Evolutionary conservation across 2,329 filamentous ascomycete genomes (phyloP).

Genomic region (Trichoderma sp.): DNA sequence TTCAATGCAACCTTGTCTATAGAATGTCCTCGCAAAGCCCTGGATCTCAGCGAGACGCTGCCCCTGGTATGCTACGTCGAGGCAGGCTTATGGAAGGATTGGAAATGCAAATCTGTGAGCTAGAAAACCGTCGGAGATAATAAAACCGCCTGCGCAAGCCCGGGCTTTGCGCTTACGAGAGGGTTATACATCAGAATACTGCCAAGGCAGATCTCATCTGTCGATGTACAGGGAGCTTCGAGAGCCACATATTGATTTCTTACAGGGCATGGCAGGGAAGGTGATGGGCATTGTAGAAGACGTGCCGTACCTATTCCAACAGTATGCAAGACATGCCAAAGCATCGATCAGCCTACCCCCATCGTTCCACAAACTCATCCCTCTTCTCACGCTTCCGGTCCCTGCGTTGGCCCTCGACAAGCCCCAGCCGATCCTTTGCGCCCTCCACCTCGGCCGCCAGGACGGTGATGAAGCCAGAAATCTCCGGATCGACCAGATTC

Average conservation of each 20-base stretch:
- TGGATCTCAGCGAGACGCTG: too few relatives aligned
- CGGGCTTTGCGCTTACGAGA: neutral
- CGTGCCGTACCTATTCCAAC: too few relatives aligned
- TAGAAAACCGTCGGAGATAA: neutral
- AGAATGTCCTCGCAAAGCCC: too few relatives aligned
- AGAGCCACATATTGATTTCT: too few relatives aligned
- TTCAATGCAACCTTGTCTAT: too few relatives aligned
- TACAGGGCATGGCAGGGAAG: too few relatives aligned
- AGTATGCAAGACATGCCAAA: neutral
- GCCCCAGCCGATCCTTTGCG: conserved; percentile 44
- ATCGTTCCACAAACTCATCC: conserved; percentile 50
- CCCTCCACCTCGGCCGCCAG: conserved; percentile 50
- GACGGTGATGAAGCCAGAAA: conserved; percentile 53
- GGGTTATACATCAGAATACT: neutral
- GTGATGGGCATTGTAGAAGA: too few relatives aligned
- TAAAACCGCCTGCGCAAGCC: too few relatives aligned
- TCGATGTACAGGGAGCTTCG: neutral
- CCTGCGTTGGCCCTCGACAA: conserved; percentile 43
- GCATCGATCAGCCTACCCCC: conserved; percentile 30
- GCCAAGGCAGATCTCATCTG: too few relatives aligned
- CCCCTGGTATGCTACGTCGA: too few relatives aligned
- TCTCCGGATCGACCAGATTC: conserved; percentile 55
- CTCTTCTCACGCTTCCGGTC: conserved; percentile 49
- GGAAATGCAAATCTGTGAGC: neutral
- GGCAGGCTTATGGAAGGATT: conserved; percentile 7